phyloP scores from a whole-genome alignment of 2,329 filamentous ascomycete genomes.

The Exophiala alcalophila region DNA sequence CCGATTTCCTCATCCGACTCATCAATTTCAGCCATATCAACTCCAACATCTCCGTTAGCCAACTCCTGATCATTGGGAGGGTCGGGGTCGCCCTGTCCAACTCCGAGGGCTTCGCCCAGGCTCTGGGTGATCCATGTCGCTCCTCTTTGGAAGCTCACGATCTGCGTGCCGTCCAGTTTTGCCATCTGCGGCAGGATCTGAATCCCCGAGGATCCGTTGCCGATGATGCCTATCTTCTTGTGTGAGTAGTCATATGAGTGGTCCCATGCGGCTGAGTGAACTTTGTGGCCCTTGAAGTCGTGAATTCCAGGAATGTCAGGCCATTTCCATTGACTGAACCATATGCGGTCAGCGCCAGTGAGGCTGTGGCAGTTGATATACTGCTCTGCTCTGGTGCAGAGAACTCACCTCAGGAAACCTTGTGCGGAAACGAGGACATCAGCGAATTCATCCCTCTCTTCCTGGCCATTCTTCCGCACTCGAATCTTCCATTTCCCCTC shows the following conservation, averaged over 20 bases:
- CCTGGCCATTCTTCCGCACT: conserved; percentile 32
- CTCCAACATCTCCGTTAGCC: conserved; percentile 15
- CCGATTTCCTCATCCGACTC: conserved; percentile 16
- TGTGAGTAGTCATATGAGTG: conserved; percentile 29
- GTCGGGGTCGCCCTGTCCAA: conserved; percentile 26
- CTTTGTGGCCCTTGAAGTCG: conserved; percentile 31
- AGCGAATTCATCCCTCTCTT: conserved; percentile 32
- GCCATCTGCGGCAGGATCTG: conserved; percentile 37
- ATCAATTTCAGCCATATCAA: conserved; percentile 20
- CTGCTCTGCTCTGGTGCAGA: no score
- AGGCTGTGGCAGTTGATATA: no score
- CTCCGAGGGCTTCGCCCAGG: conserved; percentile 29
- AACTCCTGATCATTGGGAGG: conserved; percentile 17
- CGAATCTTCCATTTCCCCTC: conserved; percentile 39
- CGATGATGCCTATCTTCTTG: conserved; percentile 34
- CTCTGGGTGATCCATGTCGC: conserved; percentile 36
- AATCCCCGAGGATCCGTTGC: conserved; percentile 38
- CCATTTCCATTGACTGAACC: conserved; percentile 32
- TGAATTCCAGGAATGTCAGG: conserved; percentile 32
- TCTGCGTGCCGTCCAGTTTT: conserved; percentile 21
- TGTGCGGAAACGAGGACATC: conserved; percentile 40
- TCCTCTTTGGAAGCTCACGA: conserved; percentile 36
- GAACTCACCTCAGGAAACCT: conserved; percentile 30
- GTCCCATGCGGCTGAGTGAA: conserved; percentile 34
- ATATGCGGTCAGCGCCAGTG: neutral